phyloP scores from a whole-genome alignment of 768 basidiomycete species.

The Rhizopogon roseolus region DNA sequence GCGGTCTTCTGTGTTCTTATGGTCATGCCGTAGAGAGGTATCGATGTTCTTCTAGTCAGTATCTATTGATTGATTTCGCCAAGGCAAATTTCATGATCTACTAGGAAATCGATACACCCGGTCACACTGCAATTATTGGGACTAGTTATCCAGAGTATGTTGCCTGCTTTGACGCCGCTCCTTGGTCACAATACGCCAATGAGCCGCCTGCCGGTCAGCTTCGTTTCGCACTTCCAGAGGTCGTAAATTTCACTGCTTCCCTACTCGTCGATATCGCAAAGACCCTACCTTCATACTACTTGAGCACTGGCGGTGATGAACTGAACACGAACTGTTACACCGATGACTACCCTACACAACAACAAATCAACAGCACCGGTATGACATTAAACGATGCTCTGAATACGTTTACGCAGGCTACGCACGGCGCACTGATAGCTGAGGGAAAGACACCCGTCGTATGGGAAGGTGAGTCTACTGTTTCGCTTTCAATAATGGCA shows the following conservation, averaged over 20 bases:
- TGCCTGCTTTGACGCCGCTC: conserved; percentile 50
- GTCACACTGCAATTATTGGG: conserved; percentile 63
- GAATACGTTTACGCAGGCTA: conserved; percentile 28
- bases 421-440: conserved; percentile 25
- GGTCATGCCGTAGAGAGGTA: conserved; percentile 42
- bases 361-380: conserved; percentile 35
- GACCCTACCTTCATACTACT: conserved; percentile 48
- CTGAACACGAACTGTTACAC: conserved; percentile 59
- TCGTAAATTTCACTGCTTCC: conserved; percentile 46
- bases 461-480: conserved; percentile 30
- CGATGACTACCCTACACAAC: conserved; percentile 54
- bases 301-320: conserved; percentile 78
- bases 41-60: conserved; percentile 51
- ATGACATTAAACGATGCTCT: conserved; percentile 38
- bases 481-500: not conserved
- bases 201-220: conserved; percentile 78
- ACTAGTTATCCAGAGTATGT: conserved; percentile 63
- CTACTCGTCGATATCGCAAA: conserved; percentile 47
- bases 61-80: not conserved
- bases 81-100: not conserved
- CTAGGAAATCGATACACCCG: conserved; percentile 74
- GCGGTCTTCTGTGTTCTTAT: not conserved
- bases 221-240: conserved; percentile 52
- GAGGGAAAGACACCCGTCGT: conserved; percentile 46
- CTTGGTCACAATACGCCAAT: conserved; percentile 52